These are phyloP conservation scores for Chalara sp. DNA, from an alignment of 2,329 filamentous ascomycete species.

Conservation along the genomic window DNA sequence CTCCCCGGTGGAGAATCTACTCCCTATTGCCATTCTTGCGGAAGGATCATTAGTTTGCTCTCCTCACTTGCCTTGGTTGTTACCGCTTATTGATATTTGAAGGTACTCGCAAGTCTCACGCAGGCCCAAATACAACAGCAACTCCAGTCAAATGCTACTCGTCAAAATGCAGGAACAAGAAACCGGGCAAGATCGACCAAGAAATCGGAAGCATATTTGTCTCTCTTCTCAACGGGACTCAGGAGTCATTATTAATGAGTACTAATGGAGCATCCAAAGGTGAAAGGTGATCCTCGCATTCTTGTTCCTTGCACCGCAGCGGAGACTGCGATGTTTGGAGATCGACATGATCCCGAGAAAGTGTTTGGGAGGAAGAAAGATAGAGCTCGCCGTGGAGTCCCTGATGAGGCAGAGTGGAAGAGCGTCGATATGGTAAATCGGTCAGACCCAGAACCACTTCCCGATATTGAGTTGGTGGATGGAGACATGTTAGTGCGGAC, in stretches of 20 bases:
- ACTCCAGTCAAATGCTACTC: conserved; percentile 47
- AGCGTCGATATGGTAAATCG: conserved; percentile 40
- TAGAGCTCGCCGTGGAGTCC: conserved; percentile 33
- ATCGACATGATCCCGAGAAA: conserved; percentile 37
- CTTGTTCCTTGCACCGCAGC: conserved; percentile 43
- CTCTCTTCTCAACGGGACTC: conserved; percentile 26
- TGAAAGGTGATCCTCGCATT: conserved; percentile 44
- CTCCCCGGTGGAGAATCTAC: conserved; percentile 35
- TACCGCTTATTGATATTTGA: neutral
- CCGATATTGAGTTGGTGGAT: neutral
- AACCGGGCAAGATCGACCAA: conserved; percentile 41
- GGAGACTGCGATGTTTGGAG: conserved; percentile 43
- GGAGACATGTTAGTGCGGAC: neutral
- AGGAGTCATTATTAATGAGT: conserved; percentile 23
- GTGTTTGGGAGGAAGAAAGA: conserved; percentile 39
- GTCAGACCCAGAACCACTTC: conserved; percentile 23
- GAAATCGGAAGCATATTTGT: conserved; percentile 46
- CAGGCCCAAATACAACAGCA: neutral
- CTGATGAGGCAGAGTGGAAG: conserved; percentile 32
- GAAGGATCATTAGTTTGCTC: conserved; percentile 28
- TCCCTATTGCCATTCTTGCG: conserved; percentile 51
- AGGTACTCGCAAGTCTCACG: neutral
- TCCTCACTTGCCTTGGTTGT: neutral
- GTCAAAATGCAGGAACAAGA: conserved; percentile 43
- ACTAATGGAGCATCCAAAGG: conserved; percentile 26